Evolutionary conservation across 1,284 basidiomycete genomes (phyloP).

Genomic region (Ustilago tritici): DNA sequence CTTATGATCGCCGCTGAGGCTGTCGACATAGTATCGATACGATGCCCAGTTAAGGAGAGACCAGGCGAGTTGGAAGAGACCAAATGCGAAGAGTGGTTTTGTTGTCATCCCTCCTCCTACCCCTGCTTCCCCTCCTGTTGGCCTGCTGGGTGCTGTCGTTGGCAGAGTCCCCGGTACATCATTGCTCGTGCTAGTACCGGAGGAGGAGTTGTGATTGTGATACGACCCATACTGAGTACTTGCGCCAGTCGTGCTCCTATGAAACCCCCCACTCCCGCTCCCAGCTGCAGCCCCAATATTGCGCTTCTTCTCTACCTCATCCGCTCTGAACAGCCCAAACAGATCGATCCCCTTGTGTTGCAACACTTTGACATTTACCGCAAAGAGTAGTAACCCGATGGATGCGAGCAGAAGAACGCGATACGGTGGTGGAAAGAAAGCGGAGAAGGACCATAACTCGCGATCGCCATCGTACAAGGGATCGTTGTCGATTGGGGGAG

Average conservation of each 20-base stretch:
- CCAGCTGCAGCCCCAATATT: neutral
- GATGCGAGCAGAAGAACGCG: slow-evolving; percentile 64
- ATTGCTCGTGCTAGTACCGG: neutral
- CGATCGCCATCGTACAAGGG: slow-evolving; percentile 22
- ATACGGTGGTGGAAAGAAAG: slow-evolving; percentile 64
- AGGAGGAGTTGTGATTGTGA: slow-evolving; percentile 17
- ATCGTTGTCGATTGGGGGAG: slow-evolving; percentile 22
- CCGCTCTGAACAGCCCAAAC: slow-evolving; percentile 30
- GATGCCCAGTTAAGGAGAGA: slow-evolving; percentile 58
- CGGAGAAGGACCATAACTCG: slow-evolving; percentile 53
- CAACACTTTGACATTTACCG: slow-evolving; percentile 52
- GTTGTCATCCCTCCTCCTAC: slow-evolving; percentile 5
- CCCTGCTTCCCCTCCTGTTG: neutral
- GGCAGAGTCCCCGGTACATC: slow-evolving; percentile 8
- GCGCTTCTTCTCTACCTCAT: slow-evolving; percentile 32
- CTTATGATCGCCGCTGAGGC: slow-evolving; percentile 45
- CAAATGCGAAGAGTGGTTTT: slow-evolving; percentile 42
- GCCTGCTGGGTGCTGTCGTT: slow-evolving; percentile 10
- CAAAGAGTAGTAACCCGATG: slow-evolving; percentile 60
- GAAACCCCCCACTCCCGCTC: neutral
- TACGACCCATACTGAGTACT: slow-evolving; percentile 33
- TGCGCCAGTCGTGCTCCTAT: slow-evolving; percentile 21
- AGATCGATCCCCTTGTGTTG: slow-evolving; percentile 57
- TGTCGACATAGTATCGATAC: slow-evolving; percentile 60
- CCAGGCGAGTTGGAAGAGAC: slow-evolving; percentile 44